Evolutionary conservation across 495 filamentous ascomycete genomes (phyloP).

Genomic region (Penicillium bovifimosum): DNA sequence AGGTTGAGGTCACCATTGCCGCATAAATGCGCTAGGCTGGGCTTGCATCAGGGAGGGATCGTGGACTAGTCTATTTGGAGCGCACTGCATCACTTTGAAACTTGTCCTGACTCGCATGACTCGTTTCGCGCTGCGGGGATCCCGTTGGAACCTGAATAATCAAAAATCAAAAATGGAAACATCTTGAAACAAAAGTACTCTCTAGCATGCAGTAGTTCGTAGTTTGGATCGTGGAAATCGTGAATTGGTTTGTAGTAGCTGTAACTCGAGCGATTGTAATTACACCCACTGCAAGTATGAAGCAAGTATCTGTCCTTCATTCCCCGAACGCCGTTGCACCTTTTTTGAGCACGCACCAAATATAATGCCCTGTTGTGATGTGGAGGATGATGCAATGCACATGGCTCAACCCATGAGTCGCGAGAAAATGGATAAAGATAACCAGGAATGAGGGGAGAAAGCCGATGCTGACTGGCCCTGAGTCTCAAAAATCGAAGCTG

Average conservation of each 20-base stretch:
- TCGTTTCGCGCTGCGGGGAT: conserved; percentile 7
- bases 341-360: neutral
- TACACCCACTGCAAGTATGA: neutral
- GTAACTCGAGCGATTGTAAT: neutral
- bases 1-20: conserved; percentile 99
- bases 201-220: neutral
- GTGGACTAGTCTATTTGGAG: neutral
- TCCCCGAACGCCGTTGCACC: neutral
- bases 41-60: conserved; percentile 10
- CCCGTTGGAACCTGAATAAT: conserved; percentile 32
- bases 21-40: conserved; percentile 56
- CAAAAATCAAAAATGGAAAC: conserved; percentile 36
- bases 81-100: neutral
- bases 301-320: neutral
- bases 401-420: neutral
- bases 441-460: neutral
- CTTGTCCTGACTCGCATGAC: neutral
- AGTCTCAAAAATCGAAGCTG: conserved; percentile 58
- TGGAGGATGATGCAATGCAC: neutral
- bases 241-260: neutral
- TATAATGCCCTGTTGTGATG: neutral
- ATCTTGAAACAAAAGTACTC: conserved; percentile 20
- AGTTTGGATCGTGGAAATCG: neutral
- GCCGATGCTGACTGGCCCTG: neutral
- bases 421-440: neutral